Percentiles rank a stretch among this genome's conserved stretches.
Evolutionary conservation across 2,329 filamentous ascomycete genomes (phyloP).

Genomic region (Huntiella savannae): DNA sequence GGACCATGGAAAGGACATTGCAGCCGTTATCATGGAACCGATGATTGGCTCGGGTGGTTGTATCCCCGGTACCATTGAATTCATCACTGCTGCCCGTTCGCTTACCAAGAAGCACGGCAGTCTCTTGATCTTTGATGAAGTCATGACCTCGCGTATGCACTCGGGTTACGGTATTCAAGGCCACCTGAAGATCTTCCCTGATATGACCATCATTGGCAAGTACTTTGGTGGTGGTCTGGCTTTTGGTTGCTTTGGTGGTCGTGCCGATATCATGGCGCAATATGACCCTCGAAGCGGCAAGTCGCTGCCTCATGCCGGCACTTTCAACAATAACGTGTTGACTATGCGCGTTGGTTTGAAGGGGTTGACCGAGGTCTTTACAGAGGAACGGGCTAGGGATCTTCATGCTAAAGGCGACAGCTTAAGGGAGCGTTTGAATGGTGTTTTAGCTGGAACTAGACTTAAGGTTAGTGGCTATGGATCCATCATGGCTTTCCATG

Average conservation of each 20-base stretch:
- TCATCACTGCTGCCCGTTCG: conserved; percentile 31
- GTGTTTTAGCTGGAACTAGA: conserved; percentile 18
- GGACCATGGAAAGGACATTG: conserved; percentile 23
- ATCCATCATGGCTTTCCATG: conserved; percentile 21
- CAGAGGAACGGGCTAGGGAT: conserved; percentile 16
- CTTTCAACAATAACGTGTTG: conserved; percentile 48
- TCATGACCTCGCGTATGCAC: conserved; percentile 45
- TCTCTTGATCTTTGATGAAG: conserved; percentile 50
- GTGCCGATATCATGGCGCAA: conserved; percentile 35
- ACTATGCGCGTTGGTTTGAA: conserved; percentile 24
- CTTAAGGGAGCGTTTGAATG: conserved; percentile 17
- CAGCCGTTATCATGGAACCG: conserved; percentile 45
- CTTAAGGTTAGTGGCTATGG: conserved; percentile 22
- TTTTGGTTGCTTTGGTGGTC: conserved; percentile 49
- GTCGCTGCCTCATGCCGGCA: conserved; percentile 36
- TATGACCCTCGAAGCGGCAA: conserved; percentile 30
- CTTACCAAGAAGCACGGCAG: conserved; percentile 23
- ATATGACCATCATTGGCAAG: conserved; percentile 46
- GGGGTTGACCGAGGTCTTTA: conserved; percentile 20
- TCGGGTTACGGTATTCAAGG: conserved; percentile 27
- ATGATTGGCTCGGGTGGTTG: conserved; percentile 47
- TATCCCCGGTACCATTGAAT: conserved; percentile 29
- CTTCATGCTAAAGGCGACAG: conserved; percentile 19
- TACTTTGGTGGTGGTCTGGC: conserved; percentile 47
- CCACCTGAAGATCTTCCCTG: conserved; percentile 28